Conservation (phyloP, 2,329 filamentous ascomycete species). For the Neoscytalidium dimidiatum region DNA sequence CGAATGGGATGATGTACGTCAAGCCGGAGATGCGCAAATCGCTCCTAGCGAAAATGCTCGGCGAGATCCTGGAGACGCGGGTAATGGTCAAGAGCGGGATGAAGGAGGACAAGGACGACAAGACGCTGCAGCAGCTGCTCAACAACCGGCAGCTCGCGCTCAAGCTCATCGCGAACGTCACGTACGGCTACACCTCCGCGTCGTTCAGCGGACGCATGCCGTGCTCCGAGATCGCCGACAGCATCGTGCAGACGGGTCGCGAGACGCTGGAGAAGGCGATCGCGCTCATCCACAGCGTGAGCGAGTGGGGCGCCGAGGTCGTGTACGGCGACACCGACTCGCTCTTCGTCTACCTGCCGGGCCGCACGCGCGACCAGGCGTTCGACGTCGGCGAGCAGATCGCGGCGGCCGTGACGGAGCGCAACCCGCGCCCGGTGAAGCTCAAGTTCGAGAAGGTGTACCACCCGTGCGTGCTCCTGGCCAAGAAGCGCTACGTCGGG, state of each 20-base stretch:
- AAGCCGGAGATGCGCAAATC: conserved; percentile 86
- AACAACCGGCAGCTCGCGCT: conserved; percentile 93
- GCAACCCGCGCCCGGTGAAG: conserved; percentile 89
- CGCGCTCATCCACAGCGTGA: conserved; percentile 84
- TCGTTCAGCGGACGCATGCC: conserved; percentile 98
- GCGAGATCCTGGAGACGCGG: conserved; percentile 91
- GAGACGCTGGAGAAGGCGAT: conserved; percentile 95
- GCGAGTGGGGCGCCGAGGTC: conserved; percentile 90
- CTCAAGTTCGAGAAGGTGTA: conserved; percentile 99
- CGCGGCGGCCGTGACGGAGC: conserved; percentile 78
- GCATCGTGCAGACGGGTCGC: conserved; percentile 92
- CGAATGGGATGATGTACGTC: conserved; percentile 95
- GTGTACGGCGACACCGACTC: conserved; percentile 98
- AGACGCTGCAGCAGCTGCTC: conserved; percentile 77
- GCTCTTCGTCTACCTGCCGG: conserved; percentile 86
- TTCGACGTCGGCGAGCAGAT: conserved; percentile 95
- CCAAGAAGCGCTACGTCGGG: conserved; percentile 97
- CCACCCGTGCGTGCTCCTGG: conserved; percentile 87
- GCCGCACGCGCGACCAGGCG: conserved; percentile 81
- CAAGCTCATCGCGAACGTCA: conserved; percentile 97
- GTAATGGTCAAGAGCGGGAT: conserved; percentile 98
- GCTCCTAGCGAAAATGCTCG: conserved; percentile 91
- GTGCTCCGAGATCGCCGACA: conserved; percentile 95
- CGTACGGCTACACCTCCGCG: conserved; percentile 95
- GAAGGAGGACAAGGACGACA: conserved; percentile 91